Conservation (phyloP, 805 yeast genomes). For the Candida lessepsii region DNA sequence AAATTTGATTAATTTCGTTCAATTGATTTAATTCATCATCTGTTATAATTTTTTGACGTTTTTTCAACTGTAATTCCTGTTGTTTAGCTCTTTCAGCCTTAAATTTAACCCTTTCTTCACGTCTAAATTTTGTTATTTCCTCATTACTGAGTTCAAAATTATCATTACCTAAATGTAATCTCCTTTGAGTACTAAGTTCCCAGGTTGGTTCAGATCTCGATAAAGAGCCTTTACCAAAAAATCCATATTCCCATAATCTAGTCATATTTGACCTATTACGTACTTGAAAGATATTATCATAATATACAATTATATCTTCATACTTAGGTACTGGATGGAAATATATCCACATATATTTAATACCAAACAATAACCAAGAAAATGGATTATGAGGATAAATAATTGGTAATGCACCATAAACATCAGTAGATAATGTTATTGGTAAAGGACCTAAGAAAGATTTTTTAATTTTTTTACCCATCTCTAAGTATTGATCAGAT, state of each 20-base stretch:
- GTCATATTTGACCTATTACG: slow-evolving; percentile 45
- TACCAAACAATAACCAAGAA: slow-evolving; percentile 54
- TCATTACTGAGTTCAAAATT: slow-evolving; percentile 39
- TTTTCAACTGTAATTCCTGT: slow-evolving; percentile 51
- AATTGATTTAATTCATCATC: slow-evolving; percentile 22
- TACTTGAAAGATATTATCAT: slow-evolving; percentile 40
- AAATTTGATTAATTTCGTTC: slow-evolving; percentile 16
- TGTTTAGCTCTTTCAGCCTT: slow-evolving; percentile 59
- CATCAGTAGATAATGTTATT: slow-evolving; percentile 37
- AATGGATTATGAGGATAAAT: slow-evolving; percentile 65
- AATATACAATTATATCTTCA: slow-evolving; percentile 23
- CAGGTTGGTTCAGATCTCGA: slow-evolving; percentile 94
- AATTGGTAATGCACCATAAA: slow-evolving; percentile 48
- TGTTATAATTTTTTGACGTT: slow-evolving; percentile 26
- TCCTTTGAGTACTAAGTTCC: slow-evolving; percentile 59
- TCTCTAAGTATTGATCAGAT: no score
- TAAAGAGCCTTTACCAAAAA: slow-evolving; percentile 88
- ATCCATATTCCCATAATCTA: slow-evolving; percentile 78
- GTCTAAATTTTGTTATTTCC: slow-evolving; percentile 70
- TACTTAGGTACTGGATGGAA: slow-evolving; percentile 28
- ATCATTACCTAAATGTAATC: slow-evolving; percentile 41
- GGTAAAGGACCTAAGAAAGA: slow-evolving; percentile 57
- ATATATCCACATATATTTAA: slow-evolving; percentile 25
- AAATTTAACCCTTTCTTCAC: slow-evolving; percentile 70
- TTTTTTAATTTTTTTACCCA: slow-evolving; percentile 21